Evolutionary conservation across 208 protist genomes (phyloP).

Genomic region (Giardia muris): DNA sequence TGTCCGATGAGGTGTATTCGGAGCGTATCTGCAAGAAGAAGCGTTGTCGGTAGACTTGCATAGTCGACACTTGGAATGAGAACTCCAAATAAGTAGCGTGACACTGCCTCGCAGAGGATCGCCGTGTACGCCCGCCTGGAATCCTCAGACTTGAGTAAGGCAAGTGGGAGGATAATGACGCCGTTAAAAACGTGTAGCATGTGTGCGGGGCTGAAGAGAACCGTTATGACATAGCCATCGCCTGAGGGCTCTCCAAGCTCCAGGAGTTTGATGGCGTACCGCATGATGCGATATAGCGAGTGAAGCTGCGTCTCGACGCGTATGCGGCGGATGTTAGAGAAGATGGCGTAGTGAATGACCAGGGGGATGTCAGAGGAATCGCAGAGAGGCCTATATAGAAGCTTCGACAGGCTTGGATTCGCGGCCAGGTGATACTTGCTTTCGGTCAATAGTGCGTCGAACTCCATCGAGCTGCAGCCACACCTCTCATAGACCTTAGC

Average conservation of each 20-base stretch:
- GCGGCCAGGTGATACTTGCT: not conserved
- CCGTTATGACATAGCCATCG: not conserved
- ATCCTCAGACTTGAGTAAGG: not conserved
- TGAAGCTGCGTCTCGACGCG: not conserved
- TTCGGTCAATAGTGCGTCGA: not conserved
- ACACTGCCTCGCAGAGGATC: not conserved
- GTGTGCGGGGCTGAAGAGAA: not conserved
- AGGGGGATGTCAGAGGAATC: not conserved
- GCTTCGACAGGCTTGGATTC: not conserved
- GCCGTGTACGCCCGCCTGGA: not conserved
- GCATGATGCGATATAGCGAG: not conserved
- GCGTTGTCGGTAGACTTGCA: not conserved
- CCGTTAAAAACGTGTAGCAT: not conserved
- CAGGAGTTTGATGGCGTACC: not conserved
- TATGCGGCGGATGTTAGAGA: not conserved
- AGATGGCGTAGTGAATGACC: not conserved
- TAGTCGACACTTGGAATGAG: not conserved
- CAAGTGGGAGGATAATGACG: not conserved
- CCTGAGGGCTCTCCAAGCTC: not conserved
- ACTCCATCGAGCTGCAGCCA: not conserved
- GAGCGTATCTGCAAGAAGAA: not conserved
- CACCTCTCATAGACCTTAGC: not conserved
- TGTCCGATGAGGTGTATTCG: not conserved
- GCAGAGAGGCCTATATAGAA: not conserved
- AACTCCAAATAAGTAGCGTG: not conserved